phyloP scores from a whole-genome alignment of 2,329 filamentous ascomycete species.

The Penicillium sp. region DNA sequence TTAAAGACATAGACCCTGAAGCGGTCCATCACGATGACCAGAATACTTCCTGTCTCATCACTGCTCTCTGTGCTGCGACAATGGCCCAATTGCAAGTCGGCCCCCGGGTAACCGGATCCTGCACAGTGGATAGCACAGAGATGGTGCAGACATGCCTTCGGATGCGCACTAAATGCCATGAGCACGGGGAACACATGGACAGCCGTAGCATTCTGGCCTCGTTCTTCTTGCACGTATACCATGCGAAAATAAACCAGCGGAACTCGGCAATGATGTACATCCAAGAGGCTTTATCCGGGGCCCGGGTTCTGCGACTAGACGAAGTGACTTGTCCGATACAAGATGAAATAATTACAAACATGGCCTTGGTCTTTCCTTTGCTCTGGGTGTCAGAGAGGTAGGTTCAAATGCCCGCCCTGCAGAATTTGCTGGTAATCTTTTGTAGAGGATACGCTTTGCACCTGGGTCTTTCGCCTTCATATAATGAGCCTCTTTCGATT shows the following conservation, averaged over 20 bases:
- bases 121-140: slow-evolving; percentile 18
- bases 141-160: slow-evolving; percentile 27
- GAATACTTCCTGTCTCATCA: slow-evolving; percentile 20
- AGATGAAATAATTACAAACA: slow-evolving; percentile 25
- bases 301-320: slow-evolving; percentile 26
- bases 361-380: slow-evolving; percentile 28
- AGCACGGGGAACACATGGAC: slow-evolving; percentile 21
- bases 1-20: slow-evolving; percentile 15
- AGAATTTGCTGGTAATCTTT: background rate
- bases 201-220: slow-evolving; percentile 26
- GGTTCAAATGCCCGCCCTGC: background rate
- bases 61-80: slow-evolving; percentile 33
- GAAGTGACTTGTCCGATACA: background rate
- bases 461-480: slow-evolving; percentile 30
- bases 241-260: slow-evolving; percentile 33
- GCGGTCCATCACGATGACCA: slow-evolving; percentile 4
- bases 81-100: slow-evolving; percentile 33
- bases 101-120: slow-evolving; percentile 11
- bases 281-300: slow-evolving; percentile 30
- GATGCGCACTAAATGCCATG: slow-evolving; percentile 18
- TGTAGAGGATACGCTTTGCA: slow-evolving; percentile 35
- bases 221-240: slow-evolving; percentile 36
- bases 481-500: slow-evolving; percentile 14
- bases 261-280: slow-evolving; percentile 33
- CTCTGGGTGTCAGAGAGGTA: slow-evolving; percentile 36